A percentile compares a stretch with the other conserved stretches of the same genome.
These are phyloP conservation scores for Chrysochromulina tobinii DNA, from an alignment of 78 protist species.

Conservation along the genomic window DNA sequence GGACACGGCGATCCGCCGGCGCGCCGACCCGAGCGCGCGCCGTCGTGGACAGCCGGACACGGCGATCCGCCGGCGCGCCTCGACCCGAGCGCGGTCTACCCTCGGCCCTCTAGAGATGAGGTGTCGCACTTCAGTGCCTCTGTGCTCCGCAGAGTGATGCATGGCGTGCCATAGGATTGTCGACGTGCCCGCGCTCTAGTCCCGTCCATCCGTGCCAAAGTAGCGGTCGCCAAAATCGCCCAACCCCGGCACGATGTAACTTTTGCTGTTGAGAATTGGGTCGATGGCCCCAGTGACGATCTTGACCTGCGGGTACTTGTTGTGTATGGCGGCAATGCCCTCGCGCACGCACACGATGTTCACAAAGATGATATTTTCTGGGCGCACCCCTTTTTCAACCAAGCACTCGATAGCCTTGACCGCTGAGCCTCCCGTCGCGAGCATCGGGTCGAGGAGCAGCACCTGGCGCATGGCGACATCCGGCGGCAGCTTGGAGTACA, in stretches of 20 bases:
- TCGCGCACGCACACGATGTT: neutral
- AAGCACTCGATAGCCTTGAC: neutral
- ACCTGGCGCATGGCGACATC: neutral
- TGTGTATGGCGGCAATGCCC: neutral
- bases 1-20: no score
- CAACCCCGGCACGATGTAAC: constrained; percentile 2
- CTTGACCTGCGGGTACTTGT: neutral
- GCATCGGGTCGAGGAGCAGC: constrained; percentile 45
- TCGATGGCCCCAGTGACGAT: constrained; percentile 14
- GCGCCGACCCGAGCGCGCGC: no score
- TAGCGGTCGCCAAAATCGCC: constrained; percentile 33
- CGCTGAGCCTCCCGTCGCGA: constrained; percentile 48
- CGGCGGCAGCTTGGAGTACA: constrained; percentile 16
- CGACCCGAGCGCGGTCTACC: no score
- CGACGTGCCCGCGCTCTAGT: no score
- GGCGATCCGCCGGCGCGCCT: no score
- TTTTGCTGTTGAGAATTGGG: neutral
- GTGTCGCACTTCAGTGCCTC: no score
- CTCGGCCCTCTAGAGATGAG: no score
- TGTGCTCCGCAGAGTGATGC: no score
- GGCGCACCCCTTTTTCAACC: neutral
- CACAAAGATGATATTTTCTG: neutral
- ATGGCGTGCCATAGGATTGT: no score
- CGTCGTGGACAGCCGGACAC: no score
- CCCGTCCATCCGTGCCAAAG: neutral